A percentile compares a stretch with the other conserved stretches of the same genome.
These are phyloP conservation scores for Aspergillus steynii DNA, from an alignment of 495 filamentous ascomycete species.

Conservation along the genomic window DNA sequence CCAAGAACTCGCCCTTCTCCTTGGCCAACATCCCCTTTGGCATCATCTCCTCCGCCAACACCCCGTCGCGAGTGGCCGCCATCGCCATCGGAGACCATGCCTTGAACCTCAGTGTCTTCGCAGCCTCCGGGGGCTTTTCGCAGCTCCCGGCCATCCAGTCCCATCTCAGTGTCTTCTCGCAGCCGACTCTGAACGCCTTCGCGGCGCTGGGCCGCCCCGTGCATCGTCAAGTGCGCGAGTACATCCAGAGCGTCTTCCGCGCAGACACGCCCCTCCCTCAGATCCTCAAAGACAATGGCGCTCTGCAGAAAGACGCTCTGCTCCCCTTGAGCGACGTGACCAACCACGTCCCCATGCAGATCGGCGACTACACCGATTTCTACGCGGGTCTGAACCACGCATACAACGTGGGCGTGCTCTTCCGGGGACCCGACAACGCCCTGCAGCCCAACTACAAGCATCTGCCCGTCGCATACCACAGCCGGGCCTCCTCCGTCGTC, in stretches of 20 bases:
- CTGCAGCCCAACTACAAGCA: constrained; percentile 90
- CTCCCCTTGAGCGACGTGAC: constrained; percentile 58
- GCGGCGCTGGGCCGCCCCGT: constrained; percentile 72
- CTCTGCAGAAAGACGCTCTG: constrained; percentile 54
- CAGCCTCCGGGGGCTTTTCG: constrained; percentile 58
- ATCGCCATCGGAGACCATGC: constrained; percentile 76
- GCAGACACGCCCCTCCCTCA: constrained; percentile 58
- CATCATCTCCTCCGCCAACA: constrained; percentile 65
- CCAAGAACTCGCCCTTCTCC: constrained; percentile 71
- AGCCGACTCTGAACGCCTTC: constrained; percentile 78
- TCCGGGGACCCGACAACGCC: constrained; percentile 78
- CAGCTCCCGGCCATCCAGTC: constrained; percentile 57
- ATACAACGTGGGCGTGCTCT: constrained; percentile 74
- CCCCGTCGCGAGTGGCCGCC: constrained; percentile 62
- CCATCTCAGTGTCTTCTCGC: constrained; percentile 62
- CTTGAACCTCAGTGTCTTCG: constrained; percentile 72
- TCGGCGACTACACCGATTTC: constrained; percentile 98
- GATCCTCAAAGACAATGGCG: constrained; percentile 57
- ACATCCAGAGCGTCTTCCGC: constrained; percentile 71
- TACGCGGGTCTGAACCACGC: constrained; percentile 93
- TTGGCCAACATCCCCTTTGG: constrained; percentile 92
- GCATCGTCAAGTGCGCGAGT: constrained; percentile 70
- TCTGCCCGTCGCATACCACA: constrained; percentile 87
- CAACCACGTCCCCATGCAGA: constrained; percentile 80
- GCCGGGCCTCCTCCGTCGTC: constrained; percentile 76